Percentiles rank a stretch among this genome's conserved stretches.
These are phyloP conservation scores for Viola pubescens DNA, from an alignment of 441 rosid species.

Conservation along the genomic window DNA sequence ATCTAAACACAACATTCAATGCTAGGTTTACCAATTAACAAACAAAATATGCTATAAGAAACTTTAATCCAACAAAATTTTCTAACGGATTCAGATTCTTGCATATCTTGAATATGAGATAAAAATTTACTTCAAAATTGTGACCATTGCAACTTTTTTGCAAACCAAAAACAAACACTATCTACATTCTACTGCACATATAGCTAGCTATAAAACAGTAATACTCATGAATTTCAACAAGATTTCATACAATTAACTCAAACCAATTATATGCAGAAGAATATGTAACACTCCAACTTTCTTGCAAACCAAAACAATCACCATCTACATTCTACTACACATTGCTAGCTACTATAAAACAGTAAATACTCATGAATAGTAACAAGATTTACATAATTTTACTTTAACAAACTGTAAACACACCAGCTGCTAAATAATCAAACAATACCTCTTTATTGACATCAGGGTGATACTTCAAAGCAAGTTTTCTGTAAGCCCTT, in stretches of 20 bases:
- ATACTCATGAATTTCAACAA: no score
- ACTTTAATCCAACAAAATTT: background rate
- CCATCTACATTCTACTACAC: background rate
- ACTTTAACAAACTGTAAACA: background rate
- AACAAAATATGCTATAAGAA: background rate
- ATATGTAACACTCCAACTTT: background rate
- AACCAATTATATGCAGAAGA: background rate
- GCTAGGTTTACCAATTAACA: background rate
- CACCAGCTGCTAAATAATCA: background rate
- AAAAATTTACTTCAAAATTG: background rate
- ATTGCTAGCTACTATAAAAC: no score
- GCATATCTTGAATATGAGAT: no score
- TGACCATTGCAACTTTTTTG: background rate
- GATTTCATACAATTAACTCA: no score
- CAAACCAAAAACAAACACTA: background rate
- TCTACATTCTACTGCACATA: background rate
- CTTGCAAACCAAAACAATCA: background rate
- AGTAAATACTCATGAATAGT: no score
- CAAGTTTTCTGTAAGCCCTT: constrained; percentile 93
- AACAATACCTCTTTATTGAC: constrained; percentile 73
- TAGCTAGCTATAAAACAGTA: no score
- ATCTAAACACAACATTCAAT: background rate
- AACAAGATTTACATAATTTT: background rate
- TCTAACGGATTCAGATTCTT: no score
- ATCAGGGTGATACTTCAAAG: constrained; percentile 91